Conservation (phyloP, 768 basidiomycete species). For the Mycena rebaudengoi region DNA sequence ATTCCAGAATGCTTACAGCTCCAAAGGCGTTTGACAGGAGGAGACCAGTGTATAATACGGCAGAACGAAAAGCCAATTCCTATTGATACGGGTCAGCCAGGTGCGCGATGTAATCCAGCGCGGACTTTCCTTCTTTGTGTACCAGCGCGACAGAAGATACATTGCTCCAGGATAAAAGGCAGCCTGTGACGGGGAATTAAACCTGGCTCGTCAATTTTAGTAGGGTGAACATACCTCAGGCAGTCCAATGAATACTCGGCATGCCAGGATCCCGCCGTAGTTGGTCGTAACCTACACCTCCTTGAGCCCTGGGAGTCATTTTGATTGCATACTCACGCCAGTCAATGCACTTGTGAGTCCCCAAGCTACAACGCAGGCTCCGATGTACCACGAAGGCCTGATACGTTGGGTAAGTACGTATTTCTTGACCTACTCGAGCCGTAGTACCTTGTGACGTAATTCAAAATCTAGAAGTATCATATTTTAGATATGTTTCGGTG, state of each 20-base stretch:
- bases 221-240: constrained; percentile 54
- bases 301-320: not conserved
- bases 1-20: constrained; percentile 58
- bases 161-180: constrained; percentile 72
- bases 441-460: constrained; percentile 58
- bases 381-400: constrained; percentile 72
- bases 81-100: no score
- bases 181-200: no score
- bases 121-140: constrained; percentile 65
- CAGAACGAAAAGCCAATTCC: constrained; percentile 73
- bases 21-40: constrained; percentile 77
- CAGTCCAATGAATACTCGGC: constrained; percentile 69
- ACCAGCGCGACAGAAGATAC: constrained; percentile 60
- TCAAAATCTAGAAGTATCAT: constrained; percentile 52
- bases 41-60: constrained; percentile 66
- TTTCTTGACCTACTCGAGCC: no score
- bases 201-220: no score
- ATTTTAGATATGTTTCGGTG: no score
- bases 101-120: no score
- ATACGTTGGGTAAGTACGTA: no score
- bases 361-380: constrained; percentile 67
- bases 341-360: constrained; percentile 70
- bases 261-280: constrained; percentile 63
- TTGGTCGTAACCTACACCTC: constrained; percentile 56
- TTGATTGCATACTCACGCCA: constrained; percentile 63